Base-by-base conservation (phyloP, 106 monocot genomes). In the Dendrobium huoshanense region DNA sequence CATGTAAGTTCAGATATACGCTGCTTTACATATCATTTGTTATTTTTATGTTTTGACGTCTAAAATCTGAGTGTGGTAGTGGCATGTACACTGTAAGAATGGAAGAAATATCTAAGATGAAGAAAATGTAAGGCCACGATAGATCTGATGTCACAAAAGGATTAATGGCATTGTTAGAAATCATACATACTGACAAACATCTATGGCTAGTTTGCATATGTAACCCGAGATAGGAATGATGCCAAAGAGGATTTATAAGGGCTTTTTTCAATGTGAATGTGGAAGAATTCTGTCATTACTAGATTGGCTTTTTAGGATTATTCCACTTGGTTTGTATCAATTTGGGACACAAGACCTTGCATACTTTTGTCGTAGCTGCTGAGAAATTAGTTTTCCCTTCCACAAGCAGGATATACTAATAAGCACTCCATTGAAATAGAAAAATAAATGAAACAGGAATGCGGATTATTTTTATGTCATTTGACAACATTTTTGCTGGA, bases 1-100 rank as follows among this genome's bases (percentile, higher is more conserved):
- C 84, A 83, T 82, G 97, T 98, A 82, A 91, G 91, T 89, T 33
- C 83, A 42, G 22, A 41, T 17, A 43, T 55, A 17, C 7, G n/a
- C 8, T 76, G 27, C 9, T 47, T 24, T 76, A 29, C 49, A 10
- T 27, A 24, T 19, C 19, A 2, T 72, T 72, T 72, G 16, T 37
- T 74, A 20, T 43, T 74, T 73, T 73, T 41, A 73, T 73, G 15
- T 67, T 73, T 5, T 16, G 16, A 41, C 41, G 41, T 73, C 17
- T 74, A 41, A 5, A 9, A 74, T 1, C 43, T 4, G 74, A 17
- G 43, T 40, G 33, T 22, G 37, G 37, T 31, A 33, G n/a, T 70
- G 15, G 2, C 70, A 13, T 70, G 70, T 70, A 70, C 10, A 37
- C 10, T 70, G 20, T 33, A 27, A 67, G 11, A 70, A 70, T 37